Conservation (phyloP, 73 alveolate species). For the Paramecium tetraurelia region DNA sequence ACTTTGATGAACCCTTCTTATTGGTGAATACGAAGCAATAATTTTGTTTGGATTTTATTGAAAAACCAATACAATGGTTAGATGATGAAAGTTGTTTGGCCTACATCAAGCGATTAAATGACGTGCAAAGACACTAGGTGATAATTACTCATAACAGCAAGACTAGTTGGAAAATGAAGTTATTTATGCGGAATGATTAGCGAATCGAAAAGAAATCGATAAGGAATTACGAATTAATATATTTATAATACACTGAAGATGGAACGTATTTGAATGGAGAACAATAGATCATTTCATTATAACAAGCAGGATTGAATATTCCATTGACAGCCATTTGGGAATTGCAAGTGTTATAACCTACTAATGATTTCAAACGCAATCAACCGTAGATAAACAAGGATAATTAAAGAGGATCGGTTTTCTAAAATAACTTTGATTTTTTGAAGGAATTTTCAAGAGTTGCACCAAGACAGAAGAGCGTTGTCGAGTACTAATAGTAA, state of each 20-base stretch:
- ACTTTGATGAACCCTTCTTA: slow-evolving; percentile 24
- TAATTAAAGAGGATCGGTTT: background rate
- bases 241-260: slow-evolving; percentile 2
- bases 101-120: background rate
- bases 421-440: background rate
- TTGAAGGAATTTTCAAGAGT: background rate
- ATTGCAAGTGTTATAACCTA: background rate
- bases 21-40: background rate
- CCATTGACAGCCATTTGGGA: slow-evolving; percentile 18
- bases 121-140: background rate
- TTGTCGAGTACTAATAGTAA: background rate
- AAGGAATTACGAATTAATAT: background rate
- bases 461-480: background rate
- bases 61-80: background rate
- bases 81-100: background rate
- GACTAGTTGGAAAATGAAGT: slow-evolving; percentile 20
- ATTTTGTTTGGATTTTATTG: background rate
- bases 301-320: background rate
- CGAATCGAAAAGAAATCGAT: background rate
- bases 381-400: background rate
- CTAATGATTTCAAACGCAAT: background rate
- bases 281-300: background rate
- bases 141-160: slow-evolving; percentile 2
- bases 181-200: background rate
- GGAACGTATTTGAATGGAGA: background rate